Evolutionary conservation across 1,139 yeast genomes (phyloP).

Genomic region (Hyphopichia pseudoburtonii): DNA sequence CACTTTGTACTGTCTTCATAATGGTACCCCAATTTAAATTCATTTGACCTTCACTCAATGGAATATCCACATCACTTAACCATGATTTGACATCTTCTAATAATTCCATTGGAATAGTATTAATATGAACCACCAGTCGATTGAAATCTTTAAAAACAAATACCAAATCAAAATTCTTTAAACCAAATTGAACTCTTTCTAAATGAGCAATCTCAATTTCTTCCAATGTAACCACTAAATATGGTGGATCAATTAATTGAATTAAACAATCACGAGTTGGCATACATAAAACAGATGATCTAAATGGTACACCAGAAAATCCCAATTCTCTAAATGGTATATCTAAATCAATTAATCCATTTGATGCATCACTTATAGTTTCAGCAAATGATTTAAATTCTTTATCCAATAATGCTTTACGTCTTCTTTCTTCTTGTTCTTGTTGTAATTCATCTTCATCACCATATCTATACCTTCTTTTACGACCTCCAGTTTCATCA

Average conservation of each 20-base stretch:
- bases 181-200: slow-evolving; percentile 96
- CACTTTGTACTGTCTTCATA: slow-evolving; percentile 90
- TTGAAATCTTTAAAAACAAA: slow-evolving; percentile 90
- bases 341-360: slow-evolving; percentile 81
- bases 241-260: slow-evolving; percentile 93
- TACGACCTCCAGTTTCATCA: slow-evolving; percentile 96
- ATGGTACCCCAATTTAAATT: slow-evolving; percentile 95
- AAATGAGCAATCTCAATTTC: slow-evolving; percentile 94
- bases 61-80: slow-evolving; percentile 95
- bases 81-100: slow-evolving; percentile 93
- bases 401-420: slow-evolving; percentile 86
- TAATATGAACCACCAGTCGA: slow-evolving; percentile 86
- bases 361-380: slow-evolving; percentile 82
- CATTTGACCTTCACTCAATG: slow-evolving; percentile 91
- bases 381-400: slow-evolving; percentile 91
- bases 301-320: slow-evolving; percentile 94
- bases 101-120: slow-evolving; percentile 91
- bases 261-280: slow-evolving; percentile 97
- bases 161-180: slow-evolving; percentile 93
- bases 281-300: slow-evolving; percentile 92
- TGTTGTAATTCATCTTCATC: slow-evolving; percentile 98
- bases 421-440: slow-evolving; percentile 96
- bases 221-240: slow-evolving; percentile 82
- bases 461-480: slow-evolving; percentile 88
- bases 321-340: slow-evolving; percentile 96